Evolutionary conservation across 257 asterid genomes (phyloP), one percentile per base, ranked within the genome.

Genomic region (Solanum pinnatisectum): DNA sequence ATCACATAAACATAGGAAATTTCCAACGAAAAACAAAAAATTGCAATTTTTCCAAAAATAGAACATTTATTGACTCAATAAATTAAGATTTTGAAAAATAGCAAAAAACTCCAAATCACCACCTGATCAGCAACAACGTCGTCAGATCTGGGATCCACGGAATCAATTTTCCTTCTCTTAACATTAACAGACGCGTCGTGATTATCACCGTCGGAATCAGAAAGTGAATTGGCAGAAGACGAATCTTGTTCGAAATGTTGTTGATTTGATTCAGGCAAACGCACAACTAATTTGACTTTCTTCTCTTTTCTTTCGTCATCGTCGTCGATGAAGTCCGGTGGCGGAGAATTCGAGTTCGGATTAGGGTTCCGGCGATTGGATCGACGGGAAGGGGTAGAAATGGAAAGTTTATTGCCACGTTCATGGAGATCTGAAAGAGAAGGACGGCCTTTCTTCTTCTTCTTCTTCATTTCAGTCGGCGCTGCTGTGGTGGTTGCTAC

Each of bases 361-460:
- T 10, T 91, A 91, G 93, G 94, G 94, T 91, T 95, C 90, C 94
- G 94, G 4, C 94, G 91, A 46, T 92, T 78, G 87, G 98, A 94
- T 94, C 98, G 94, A 44, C 95, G 95, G 82, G 46, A 25, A 89
- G 82, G 78, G 33, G 56, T 76, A 76, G 56, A 76, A 37, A 20
- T 36, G 42, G 91, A 90, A 89, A 89, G 90, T 32, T 86, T 89
- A 60, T 60, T 63, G 32, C n/a, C 71, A 63, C 71, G 71, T 63
- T 63, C 32, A 59, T 89, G 90, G 89, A 89, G 92, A 90, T 91
- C 92, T 83, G 90, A 59, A 13, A 87, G 84, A 87, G 94, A 89
- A 9, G 98, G 98, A 22, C 98, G 96, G 87, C 99, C 98, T 86
- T 95, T 96, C 98, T 92, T 96, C 98, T 94, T 95, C 93, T 88